A percentile compares a stretch with the other conserved stretches of the same genome.
Evolutionary conservation across 2,329 filamentous ascomycete species (phyloP).

Genomic region (Juglanconis oblonga): DNA sequence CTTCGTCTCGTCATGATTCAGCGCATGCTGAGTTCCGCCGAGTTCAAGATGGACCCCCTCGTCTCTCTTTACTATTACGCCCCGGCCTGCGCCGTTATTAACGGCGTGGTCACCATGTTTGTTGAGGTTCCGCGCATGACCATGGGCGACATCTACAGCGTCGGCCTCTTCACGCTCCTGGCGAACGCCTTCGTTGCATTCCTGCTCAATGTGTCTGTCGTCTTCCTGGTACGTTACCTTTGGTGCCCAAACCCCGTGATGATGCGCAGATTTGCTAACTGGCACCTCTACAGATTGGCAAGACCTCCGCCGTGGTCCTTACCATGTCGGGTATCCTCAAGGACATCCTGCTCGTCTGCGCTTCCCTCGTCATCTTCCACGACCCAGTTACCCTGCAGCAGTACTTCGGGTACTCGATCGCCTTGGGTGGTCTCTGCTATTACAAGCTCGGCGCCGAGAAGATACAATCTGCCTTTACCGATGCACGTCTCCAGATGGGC

Average conservation of each 20-base stretch:
- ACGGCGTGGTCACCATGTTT: slow-evolving; percentile 65
- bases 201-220: slow-evolving; percentile 74
- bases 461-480: slow-evolving; percentile 15
- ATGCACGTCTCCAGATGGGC: slow-evolving; percentile 16
- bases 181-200: slow-evolving; percentile 72
- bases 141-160: slow-evolving; percentile 64
- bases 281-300: slow-evolving; percentile 50
- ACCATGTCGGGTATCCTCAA: slow-evolving; percentile 72
- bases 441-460: slow-evolving; percentile 24
- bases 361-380: slow-evolving; percentile 65
- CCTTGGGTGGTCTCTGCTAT: slow-evolving; percentile 33
- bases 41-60: slow-evolving; percentile 85
- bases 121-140: slow-evolving; percentile 65
- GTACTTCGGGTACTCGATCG: slow-evolving; percentile 68
- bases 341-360: slow-evolving; percentile 67
- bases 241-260: not conserved
- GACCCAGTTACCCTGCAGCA: slow-evolving; percentile 64
- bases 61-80: slow-evolving; percentile 84
- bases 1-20: slow-evolving; percentile 76
- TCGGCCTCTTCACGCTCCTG: slow-evolving; percentile 67
- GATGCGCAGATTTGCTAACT: not conserved
- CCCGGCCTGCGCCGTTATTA: slow-evolving; percentile 74
- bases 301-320: slow-evolving; percentile 70
- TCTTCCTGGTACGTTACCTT: slow-evolving; percentile 64
- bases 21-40: slow-evolving; percentile 68